Percentiles rank a stretch among this genome's conserved stretches.
phyloP scores from a whole-genome alignment of 352 stramenopile species.

The Pseudoperonospora humuli region DNA sequence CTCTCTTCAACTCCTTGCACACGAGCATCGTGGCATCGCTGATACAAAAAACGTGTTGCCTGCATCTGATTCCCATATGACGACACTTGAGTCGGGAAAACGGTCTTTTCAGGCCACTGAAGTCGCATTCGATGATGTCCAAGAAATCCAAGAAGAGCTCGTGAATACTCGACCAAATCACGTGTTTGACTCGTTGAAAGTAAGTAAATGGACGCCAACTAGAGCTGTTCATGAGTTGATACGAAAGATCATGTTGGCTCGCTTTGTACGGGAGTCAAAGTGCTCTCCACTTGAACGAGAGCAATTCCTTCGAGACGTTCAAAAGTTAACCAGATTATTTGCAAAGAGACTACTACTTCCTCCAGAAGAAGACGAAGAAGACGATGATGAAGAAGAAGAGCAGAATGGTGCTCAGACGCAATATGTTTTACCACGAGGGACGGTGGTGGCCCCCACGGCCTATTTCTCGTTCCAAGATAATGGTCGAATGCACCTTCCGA shows the following conservation, averaged over 20 bases:
- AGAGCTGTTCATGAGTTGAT: slow-evolving; percentile 27
- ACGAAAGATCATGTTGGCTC: slow-evolving; percentile 31
- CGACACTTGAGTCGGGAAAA: slow-evolving; percentile 1
- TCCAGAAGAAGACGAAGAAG: slow-evolving; percentile 6
- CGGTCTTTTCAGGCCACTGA: not conserved
- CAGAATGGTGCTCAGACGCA: slow-evolving; percentile 13
- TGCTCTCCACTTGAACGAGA: slow-evolving; percentile 13
- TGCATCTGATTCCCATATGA: not conserved
- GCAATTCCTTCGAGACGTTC: slow-evolving; percentile 24
- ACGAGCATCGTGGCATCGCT: slow-evolving; percentile 3
- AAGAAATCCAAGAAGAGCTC: not conserved
- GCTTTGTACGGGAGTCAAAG: slow-evolving; percentile 22
- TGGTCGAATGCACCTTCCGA: slow-evolving; percentile 61
- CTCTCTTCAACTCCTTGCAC: not conserved
- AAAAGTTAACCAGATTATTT: slow-evolving; percentile 27
- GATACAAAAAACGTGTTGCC: slow-evolving; percentile 9
- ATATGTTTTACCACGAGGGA: slow-evolving; percentile 24
- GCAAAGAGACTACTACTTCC: slow-evolving; percentile 27
- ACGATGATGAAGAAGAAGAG: slow-evolving; percentile 9
- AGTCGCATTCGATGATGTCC: not conserved
- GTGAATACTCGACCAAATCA: not conserved
- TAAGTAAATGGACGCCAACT: slow-evolving; percentile 12
- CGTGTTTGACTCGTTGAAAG: not conserved
- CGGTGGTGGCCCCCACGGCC: slow-evolving; percentile 39
- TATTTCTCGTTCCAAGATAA: slow-evolving; percentile 63